These are phyloP conservation scores for Nitzschia sp. DNA, from an alignment of 108 stramenopile genomes.

Conservation along the genomic window DNA sequence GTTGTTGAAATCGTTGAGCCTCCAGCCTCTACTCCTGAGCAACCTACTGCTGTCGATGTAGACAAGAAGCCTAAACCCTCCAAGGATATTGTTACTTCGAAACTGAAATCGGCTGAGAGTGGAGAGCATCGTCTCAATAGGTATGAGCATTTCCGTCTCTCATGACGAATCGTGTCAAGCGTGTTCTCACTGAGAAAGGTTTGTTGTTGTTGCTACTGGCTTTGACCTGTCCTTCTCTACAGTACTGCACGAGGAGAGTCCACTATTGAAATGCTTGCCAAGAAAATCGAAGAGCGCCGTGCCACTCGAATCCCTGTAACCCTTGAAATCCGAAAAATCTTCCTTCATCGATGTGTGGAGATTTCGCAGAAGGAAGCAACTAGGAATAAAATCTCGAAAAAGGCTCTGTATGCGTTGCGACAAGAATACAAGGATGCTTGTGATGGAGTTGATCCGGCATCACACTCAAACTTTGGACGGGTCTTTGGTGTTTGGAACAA, in stretches of 20 bases:
- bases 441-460: not conserved
- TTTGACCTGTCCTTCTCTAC: slow-evolving; percentile 2
- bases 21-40: no score
- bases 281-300: slow-evolving; percentile 36
- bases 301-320: slow-evolving; percentile 41
- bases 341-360: slow-evolving; percentile 39
- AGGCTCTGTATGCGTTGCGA: slow-evolving; percentile 14
- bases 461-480: not conserved
- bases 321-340: slow-evolving; percentile 28
- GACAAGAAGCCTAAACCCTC: no score
- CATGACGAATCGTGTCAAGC: no score
- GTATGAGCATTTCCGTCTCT: no score
- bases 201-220: not conserved
- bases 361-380: slow-evolving; percentile 15
- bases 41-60: no score
- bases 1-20: no score
- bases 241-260: slow-evolving; percentile 9
- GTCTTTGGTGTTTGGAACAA: slow-evolving; percentile 31
- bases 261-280: slow-evolving; percentile 26
- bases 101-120: no score
- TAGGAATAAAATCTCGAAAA: slow-evolving; percentile 1
- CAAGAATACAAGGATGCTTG: slow-evolving; percentile 19
- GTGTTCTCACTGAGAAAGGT: no score
- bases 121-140: not conserved
- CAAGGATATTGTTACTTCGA: no score